A percentile compares a stretch with the other conserved stretches of the same genome.
Conservation (phyloP, 2,329 filamentous ascomycete species). For the Fusarium coffeatum region DNA sequence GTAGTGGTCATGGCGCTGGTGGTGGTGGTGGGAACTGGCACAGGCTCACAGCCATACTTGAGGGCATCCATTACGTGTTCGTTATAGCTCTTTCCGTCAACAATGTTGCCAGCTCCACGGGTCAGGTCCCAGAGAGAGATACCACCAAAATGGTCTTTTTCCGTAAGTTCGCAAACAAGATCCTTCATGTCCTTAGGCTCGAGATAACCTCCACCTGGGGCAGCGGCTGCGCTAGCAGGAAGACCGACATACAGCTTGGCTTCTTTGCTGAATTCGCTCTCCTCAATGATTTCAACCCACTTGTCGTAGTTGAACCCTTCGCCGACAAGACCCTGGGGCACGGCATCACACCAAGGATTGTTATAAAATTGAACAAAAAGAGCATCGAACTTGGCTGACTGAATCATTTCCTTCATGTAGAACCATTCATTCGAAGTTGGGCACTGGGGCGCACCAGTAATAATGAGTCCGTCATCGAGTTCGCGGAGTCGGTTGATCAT, state of each 20-base stretch:
- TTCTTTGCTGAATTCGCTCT: slow-evolving; percentile 51
- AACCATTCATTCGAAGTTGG: slow-evolving; percentile 46
- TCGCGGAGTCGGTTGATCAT: slow-evolving; percentile 54
- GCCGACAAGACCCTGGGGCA: slow-evolving; percentile 45
- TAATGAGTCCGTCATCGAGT: slow-evolving; percentile 49
- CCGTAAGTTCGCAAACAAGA: slow-evolving; percentile 55
- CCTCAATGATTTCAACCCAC: slow-evolving; percentile 53
- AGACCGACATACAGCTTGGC: slow-evolving; percentile 62
- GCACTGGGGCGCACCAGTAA: slow-evolving; percentile 61
- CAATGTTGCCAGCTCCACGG: slow-evolving; percentile 48
- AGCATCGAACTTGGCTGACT: slow-evolving; percentile 55
- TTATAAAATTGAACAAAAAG: slow-evolving; percentile 64
- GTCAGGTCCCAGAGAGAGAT: slow-evolving; percentile 60
- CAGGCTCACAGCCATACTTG: slow-evolving; percentile 51
- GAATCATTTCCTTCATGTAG: slow-evolving; percentile 54
- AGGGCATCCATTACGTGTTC: slow-evolving; percentile 54
- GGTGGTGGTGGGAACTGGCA: slow-evolving; percentile 43
- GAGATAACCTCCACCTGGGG: slow-evolving; percentile 51
- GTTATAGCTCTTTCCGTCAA: slow-evolving; percentile 53
- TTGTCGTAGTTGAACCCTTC: slow-evolving; percentile 56
- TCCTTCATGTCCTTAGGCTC: slow-evolving; percentile 49
- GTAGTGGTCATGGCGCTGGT: slow-evolving; percentile 16
- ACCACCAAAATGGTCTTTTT: slow-evolving; percentile 56
- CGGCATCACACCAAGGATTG: slow-evolving; percentile 55
- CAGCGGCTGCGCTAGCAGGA: slow-evolving; percentile 48